These are phyloP conservation scores for Solanum rostratum DNA, from an alignment of 257 asterid genomes.

Conservation along the genomic window DNA sequence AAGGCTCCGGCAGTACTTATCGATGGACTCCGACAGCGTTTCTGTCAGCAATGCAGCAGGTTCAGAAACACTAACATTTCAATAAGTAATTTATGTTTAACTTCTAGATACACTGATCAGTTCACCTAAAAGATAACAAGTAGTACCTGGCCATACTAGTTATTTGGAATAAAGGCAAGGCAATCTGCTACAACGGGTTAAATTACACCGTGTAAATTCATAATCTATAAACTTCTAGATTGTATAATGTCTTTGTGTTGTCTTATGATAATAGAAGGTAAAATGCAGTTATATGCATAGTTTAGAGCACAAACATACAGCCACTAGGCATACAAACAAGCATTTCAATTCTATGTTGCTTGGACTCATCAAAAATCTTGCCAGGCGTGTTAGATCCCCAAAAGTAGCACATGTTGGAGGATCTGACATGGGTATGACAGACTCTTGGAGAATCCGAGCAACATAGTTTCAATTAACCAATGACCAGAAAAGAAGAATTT, in stretches of 20 bases:
- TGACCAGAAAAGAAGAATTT: background rate
- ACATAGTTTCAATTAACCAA: background rate
- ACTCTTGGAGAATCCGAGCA: too few species aligned
- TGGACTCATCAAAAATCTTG: too few species aligned
- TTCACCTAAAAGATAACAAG: background rate
- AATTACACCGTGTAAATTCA: background rate
- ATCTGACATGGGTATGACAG: too few species aligned
- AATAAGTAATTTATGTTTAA: background rate
- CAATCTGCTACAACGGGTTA: background rate
- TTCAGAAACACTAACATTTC: background rate
- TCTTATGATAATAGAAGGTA: background rate
- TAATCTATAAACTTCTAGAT: background rate
- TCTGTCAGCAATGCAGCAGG: slow-evolving; percentile 12
- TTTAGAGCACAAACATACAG: background rate
- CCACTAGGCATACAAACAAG: background rate
- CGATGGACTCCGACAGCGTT: background rate
- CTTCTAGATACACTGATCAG: background rate
- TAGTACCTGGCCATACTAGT: background rate
- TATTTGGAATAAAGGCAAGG: background rate
- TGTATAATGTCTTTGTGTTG: background rate
- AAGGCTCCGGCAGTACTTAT: background rate
- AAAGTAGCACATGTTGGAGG: too few species aligned
- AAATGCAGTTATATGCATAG: background rate
- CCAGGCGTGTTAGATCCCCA: too few species aligned
- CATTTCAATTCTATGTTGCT: background rate